Conservation (phyloP, 139 green algal genomes). For the Ettlia oleoabundans region DNA sequence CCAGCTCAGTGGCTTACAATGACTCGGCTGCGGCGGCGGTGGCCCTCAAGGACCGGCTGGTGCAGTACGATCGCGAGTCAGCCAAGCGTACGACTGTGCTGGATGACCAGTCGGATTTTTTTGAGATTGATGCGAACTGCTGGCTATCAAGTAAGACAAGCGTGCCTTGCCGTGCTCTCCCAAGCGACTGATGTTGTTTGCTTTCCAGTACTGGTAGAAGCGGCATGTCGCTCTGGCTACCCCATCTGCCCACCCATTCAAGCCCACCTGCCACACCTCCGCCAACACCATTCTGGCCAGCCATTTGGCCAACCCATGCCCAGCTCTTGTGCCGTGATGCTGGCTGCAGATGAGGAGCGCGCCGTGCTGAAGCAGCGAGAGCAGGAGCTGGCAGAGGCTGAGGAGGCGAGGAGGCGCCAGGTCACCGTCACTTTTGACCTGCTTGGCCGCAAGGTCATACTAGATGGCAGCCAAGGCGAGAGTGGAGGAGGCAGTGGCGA, state of each 20-base stretch:
- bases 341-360: conserved; percentile 60
- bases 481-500: not conserved
- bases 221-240: too few relatives aligned
- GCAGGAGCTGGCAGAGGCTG: conserved; percentile 59
- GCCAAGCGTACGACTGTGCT: conserved; percentile 88
- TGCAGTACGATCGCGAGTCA: conserved; percentile 83
- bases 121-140: conserved; percentile 91
- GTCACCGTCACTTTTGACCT: conserved; percentile 87
- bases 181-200: too few relatives aligned
- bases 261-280: not conserved
- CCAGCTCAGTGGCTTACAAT: conserved; percentile 11
- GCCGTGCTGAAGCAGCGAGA: conserved; percentile 61
- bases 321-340: not conserved
- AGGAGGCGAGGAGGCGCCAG: conserved; percentile 60
- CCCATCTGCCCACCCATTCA: too few relatives aligned
- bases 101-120: conserved; percentile 95
- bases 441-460: conserved; percentile 67
- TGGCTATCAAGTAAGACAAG: conserved; percentile 82
- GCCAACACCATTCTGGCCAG: not conserved
- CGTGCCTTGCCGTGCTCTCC: too few relatives aligned
- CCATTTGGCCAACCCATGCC: not conserved
- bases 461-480: not conserved
- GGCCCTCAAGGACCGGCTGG: conserved; percentile 33
- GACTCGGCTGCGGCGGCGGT: conserved; percentile 33
- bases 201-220: too few relatives aligned